phyloP scores from a whole-genome alignment of 495 filamentous ascomycete genomes.

The Daldinia decipiens region DNA sequence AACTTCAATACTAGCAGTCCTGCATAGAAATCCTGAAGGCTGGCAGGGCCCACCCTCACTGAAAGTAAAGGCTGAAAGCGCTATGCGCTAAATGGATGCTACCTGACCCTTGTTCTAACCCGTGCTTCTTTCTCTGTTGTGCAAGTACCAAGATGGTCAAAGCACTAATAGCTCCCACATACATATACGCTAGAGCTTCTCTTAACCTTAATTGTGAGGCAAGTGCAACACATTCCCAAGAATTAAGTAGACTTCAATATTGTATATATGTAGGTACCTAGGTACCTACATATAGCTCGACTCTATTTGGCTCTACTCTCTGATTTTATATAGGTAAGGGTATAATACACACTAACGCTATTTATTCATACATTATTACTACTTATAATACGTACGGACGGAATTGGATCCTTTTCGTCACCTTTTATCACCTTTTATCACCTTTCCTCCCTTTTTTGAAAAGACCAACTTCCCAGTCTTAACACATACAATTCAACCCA shows the following conservation, averaged over 20 bases:
- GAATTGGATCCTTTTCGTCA: neutral
- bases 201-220: neutral
- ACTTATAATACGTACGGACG: neutral
- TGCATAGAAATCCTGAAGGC: slow-evolving; percentile 43
- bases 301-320: no score
- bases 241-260: neutral
- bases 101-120: neutral
- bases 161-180: neutral
- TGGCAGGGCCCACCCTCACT: slow-evolving; percentile 27
- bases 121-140: neutral
- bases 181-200: neutral
- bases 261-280: no score
- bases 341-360: neutral
- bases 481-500: slow-evolving; percentile 24
- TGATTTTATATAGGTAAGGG: neutral
- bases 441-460: slow-evolving; percentile 7
- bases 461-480: slow-evolving; percentile 25
- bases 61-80: slow-evolving; percentile 29
- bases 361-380: slow-evolving; percentile 6
- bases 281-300: no score
- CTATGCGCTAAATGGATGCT: slow-evolving; percentile 6
- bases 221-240: neutral
- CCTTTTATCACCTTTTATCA: neutral
- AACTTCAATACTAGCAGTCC: neutral
- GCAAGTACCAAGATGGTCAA: neutral